Conservation (phyloP, 2,329 filamentous ascomycete genomes). For the Stachybotrys echinatus region DNA sequence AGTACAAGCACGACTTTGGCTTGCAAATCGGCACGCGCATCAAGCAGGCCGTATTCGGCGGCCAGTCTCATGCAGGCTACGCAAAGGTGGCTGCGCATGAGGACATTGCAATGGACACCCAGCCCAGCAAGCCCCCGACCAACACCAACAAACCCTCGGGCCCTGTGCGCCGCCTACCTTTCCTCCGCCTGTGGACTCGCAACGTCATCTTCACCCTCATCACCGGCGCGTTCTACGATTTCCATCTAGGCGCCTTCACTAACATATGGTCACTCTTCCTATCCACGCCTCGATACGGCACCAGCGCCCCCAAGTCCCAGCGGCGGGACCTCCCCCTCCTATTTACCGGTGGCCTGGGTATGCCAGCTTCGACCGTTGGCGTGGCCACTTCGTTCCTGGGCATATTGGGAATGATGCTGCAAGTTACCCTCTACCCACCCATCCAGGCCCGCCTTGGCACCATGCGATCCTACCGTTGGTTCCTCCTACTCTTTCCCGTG, state of each 20-base stretch:
- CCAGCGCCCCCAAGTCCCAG: conserved; percentile 20
- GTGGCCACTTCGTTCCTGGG: conserved; percentile 66
- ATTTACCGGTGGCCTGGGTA: conserved; percentile 62
- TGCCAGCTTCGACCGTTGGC: conserved; percentile 62
- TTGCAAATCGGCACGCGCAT: conserved; percentile 28
- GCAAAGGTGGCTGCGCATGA: conserved; percentile 17
- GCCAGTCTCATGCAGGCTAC: conserved; percentile 22
- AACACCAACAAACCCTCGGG: conserved; percentile 4
- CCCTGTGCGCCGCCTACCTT: conserved; percentile 21
- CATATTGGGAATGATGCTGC: conserved; percentile 61
- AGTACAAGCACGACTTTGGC: conserved; percentile 39
- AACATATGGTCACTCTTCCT: conserved; percentile 66
- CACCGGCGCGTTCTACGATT: conserved; percentile 63
- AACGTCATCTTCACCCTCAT: conserved; percentile 50
- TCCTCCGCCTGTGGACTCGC: conserved; percentile 39
- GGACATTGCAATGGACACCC: conserved; percentile 1
- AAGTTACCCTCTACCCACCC: conserved; percentile 63
- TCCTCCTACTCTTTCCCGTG: conserved; percentile 60
- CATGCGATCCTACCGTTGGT: conserved; percentile 59
- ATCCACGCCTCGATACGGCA: conserved; percentile 51
- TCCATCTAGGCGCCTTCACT: conserved; percentile 65
- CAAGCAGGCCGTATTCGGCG: conserved; percentile 20
- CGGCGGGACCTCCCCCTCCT: conserved; percentile 36
- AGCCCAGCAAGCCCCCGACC: conserved; percentile 2
- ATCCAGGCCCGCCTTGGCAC: conserved; percentile 62